Conservation (phyloP, 202 grass and related monocot species). For the Panicum virgatum region DNA sequence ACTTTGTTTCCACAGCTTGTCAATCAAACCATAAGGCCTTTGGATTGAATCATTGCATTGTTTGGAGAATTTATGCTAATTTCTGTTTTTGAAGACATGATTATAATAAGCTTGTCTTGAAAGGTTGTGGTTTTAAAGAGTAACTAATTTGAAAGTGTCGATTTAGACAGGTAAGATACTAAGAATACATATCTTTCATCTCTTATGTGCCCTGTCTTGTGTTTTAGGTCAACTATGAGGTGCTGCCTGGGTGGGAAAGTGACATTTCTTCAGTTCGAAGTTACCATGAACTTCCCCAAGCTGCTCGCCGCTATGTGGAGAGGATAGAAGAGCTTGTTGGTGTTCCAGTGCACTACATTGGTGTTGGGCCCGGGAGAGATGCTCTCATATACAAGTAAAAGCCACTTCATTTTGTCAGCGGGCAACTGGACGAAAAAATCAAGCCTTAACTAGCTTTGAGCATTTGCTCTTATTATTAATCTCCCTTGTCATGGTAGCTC, state of each 20-base stretch:
- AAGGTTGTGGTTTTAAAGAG: not conserved
- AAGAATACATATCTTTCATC: not conserved
- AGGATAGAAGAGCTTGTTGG: conserved; percentile 88
- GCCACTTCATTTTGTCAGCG: not conserved
- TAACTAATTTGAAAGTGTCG: not conserved
- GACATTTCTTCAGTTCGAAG: conserved; percentile 73
- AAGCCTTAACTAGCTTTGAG: conserved; percentile 14
- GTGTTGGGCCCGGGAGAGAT: conserved; percentile 74
- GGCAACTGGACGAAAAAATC: not conserved
- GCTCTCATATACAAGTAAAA: conserved; percentile 82
- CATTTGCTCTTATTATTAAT: conserved; percentile 22
- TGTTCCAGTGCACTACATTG: conserved; percentile 78
- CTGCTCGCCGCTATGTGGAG: conserved; percentile 65
- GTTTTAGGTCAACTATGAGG: conserved; percentile 77
- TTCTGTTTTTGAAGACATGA: not conserved
- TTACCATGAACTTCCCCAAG: conserved; percentile 62
- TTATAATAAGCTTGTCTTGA: not conserved
- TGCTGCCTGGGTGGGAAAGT: conserved; percentile 70
- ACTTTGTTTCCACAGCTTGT: not conserved
- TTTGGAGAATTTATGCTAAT: not conserved
- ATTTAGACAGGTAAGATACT: not conserved
- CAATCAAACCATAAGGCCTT: not conserved
- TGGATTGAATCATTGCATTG: not conserved
- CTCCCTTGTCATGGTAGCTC: conserved; percentile 19
- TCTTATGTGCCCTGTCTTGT: conserved; percentile 20